Evolutionary conservation across 1,139 yeast species (phyloP).

Genomic region (Pichia sp.): DNA sequence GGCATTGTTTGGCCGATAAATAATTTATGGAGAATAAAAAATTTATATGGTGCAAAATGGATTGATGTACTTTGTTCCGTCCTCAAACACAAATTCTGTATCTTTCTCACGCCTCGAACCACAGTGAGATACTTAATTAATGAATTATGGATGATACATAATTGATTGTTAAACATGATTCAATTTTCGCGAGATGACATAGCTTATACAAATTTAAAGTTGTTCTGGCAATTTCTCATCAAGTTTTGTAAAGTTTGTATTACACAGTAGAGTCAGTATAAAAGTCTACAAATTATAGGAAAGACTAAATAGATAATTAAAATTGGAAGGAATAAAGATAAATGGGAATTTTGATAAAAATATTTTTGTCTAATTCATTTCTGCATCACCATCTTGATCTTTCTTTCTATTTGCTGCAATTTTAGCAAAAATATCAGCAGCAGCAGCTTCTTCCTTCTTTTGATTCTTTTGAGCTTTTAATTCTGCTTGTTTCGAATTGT

Average conservation of each 20-base stretch:
- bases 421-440: conserved; percentile 32
- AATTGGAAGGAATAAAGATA: background rate
- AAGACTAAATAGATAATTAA: background rate
- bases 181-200: no score
- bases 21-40: no score
- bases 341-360: background rate
- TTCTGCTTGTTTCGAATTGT: conserved; percentile 90
- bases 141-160: no score
- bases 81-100: no score
- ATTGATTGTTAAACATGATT: no score
- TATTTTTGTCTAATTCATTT: conserved; percentile 28
- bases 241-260: background rate
- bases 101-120: no score
- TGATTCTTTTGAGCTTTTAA: conserved; percentile 83
- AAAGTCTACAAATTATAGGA: background rate
- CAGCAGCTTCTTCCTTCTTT: conserved; percentile 69
- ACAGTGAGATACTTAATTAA: no score
- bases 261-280: no score
- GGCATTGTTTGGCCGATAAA: background rate
- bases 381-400: conserved; percentile 37
- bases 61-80: no score
- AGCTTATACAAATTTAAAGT: no score
- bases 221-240: no score
- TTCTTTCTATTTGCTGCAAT: conserved; percentile 59
- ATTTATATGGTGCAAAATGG: no score